phyloP scores from a whole-genome alignment of 352 stramenopile genomes.

The Pythium vanterpoolii region DNA sequence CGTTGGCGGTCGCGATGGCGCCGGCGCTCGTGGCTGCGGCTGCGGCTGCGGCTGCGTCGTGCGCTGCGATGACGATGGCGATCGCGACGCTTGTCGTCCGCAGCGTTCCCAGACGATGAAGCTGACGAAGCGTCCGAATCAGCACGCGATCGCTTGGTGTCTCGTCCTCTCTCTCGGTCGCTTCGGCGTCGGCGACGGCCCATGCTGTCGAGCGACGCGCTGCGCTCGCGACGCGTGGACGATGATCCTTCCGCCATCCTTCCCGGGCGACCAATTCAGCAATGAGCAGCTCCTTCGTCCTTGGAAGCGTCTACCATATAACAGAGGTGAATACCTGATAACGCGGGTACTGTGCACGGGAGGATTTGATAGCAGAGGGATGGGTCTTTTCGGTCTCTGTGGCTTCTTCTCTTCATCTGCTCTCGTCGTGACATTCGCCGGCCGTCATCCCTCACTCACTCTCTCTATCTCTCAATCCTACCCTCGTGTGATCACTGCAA shows the following conservation, averaged over 20 bases:
- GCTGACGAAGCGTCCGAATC: constrained; percentile 17
- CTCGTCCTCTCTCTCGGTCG: constrained; percentile 4
- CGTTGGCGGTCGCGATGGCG: constrained; percentile 32
- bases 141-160: constrained; percentile 6
- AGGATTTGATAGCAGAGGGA: neutral
- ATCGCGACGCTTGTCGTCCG: constrained; percentile 17
- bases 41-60: constrained; percentile 29
- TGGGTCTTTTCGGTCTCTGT: neutral
- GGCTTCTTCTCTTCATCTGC: neutral
- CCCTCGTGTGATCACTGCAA: neutral
- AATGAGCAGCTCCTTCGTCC: neutral
- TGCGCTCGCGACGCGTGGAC: constrained; percentile 62
- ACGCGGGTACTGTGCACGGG: neutral
- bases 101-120: constrained; percentile 12
- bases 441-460: neutral
- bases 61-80: neutral
- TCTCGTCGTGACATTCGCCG: neutral
- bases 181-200: constrained; percentile 33
- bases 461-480: neutral
- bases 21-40: constrained; percentile 23
- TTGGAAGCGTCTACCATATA: neutral
- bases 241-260: neutral
- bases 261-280: neutral
- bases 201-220: constrained; percentile 63
- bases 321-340: neutral